Base-by-base conservation (phyloP, 169 alveolate genomes). In the Plasmodium ovale region DNA sequence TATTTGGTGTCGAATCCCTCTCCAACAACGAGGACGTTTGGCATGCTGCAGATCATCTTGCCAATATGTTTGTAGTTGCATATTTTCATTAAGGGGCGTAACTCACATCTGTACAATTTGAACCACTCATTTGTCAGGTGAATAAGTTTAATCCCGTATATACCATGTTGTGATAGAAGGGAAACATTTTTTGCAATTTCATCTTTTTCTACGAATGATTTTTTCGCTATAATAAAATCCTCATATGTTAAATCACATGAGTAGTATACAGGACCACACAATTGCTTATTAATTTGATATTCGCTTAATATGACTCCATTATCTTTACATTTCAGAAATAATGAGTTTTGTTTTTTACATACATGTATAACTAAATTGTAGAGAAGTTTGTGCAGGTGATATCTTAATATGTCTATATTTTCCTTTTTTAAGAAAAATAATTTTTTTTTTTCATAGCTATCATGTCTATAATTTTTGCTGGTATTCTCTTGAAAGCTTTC, bases 1-100 rank as follows among this genome's bases (percentile, higher is more conserved):
- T 79, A 79, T 68, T 79, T 79, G n/a, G 82, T 79, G 27, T 79
- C 90, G 44, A 79, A 65, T 0, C 90, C 90, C 25, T 79, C 90
- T 1, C 82, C 84, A 6, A 65, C 79, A 25, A 79, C 82, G 4
- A 51, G 39, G 23, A 79, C 84, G 49, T 79, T 79, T n/a, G 90
- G 70, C 64, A 79, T 58, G 42, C 51, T 79, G 1, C 59, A 79
- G 4, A 79, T 79, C 90, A 79, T 79, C 23, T 65, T 31, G 0
- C 90, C 90, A 47, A 79, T 79, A 64, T 64, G 33, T 14, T 27
- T 14, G 35, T 79, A 79, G 19, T 79, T 29, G 23, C 90, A 79
- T 25, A 79, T 39, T 51, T 69, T 68, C 90, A 79, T 79, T 1
- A 79, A 59, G 37, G 90, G 90, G 2, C 90, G 82, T 39, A 79